phyloP scores from a whole-genome alignment of 768 basidiomycete species.

The Leccinum uliginosum region DNA sequence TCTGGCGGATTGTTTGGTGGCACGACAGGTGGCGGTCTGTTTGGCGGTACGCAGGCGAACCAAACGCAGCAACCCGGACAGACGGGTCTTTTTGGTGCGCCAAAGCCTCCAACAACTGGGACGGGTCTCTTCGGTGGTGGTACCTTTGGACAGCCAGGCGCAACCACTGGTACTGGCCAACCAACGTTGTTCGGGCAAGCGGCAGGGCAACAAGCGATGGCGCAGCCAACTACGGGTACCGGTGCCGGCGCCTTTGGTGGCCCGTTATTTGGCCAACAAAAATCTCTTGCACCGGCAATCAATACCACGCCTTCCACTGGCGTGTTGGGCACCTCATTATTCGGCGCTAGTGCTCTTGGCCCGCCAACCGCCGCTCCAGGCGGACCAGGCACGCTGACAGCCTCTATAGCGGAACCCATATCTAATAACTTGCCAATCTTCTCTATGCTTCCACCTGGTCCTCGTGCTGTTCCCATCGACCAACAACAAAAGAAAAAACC shows the following conservation, averaged over 20 bases:
- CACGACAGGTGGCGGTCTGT: conserved; percentile 32
- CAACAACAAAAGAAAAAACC: conserved; percentile 69
- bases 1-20: conserved; percentile 37
- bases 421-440: conserved; percentile 69
- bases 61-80: conserved; percentile 36
- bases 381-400: conserved; percentile 61
- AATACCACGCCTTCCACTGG: conserved; percentile 39
- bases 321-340: conserved; percentile 36
- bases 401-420: conserved; percentile 87
- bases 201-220: conserved; percentile 39
- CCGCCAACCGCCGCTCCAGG: conserved; percentile 40
- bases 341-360: conserved; percentile 36
- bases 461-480: conserved; percentile 57
- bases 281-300: conserved; percentile 47
- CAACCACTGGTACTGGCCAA: conserved; percentile 29
- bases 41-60: conserved; percentile 31
- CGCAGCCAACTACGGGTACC: conserved; percentile 35
- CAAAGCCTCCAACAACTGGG: conserved; percentile 31
- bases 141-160: conserved; percentile 41
- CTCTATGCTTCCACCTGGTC: conserved; percentile 69
- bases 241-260: conserved; percentile 34
- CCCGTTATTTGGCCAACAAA: conserved; percentile 46
- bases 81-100: conserved; percentile 25
- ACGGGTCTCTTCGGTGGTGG: conserved; percentile 48
- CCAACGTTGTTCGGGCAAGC: conserved; percentile 48